These are phyloP conservation scores for Coleophoma crateriformis DNA, from an alignment of 2,329 filamentous ascomycete species.

Conservation along the genomic window DNA sequence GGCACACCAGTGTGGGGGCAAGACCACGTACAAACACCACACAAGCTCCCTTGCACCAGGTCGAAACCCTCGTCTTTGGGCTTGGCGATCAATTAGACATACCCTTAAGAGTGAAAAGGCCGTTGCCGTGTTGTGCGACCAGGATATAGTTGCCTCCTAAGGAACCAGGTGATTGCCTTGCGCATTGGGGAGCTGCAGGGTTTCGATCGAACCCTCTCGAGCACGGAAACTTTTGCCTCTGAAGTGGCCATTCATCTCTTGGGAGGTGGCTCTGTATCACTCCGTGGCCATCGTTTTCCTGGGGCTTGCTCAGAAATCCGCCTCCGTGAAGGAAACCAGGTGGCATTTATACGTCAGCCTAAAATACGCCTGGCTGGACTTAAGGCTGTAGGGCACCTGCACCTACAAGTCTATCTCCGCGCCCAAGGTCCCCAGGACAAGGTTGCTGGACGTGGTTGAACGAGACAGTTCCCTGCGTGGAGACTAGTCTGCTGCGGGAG, in stretches of 20 bases:
- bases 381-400: conserved; percentile 19
- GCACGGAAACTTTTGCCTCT: background rate
- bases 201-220: background rate
- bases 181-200: background rate
- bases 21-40: no score
- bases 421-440: conserved; percentile 10
- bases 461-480: conserved; percentile 11
- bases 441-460: conserved; percentile 4
- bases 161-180: background rate
- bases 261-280: background rate
- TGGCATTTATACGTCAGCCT: conserved; percentile 17
- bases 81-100: no score
- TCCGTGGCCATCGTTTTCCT: background rate
- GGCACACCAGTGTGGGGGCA: no score
- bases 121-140: no score
- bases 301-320: no score
- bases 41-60: no score
- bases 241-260: background rate
- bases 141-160: background rate
- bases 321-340: background rate
- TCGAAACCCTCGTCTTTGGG: no score
- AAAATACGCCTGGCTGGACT: conserved; percentile 16
- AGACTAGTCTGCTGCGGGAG: conserved; percentile 11
- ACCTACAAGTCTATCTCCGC: conserved; percentile 17
- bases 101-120: no score